Conservation (phyloP, 805 yeast genomes). For the Myxozyma neotropica region DNA sequence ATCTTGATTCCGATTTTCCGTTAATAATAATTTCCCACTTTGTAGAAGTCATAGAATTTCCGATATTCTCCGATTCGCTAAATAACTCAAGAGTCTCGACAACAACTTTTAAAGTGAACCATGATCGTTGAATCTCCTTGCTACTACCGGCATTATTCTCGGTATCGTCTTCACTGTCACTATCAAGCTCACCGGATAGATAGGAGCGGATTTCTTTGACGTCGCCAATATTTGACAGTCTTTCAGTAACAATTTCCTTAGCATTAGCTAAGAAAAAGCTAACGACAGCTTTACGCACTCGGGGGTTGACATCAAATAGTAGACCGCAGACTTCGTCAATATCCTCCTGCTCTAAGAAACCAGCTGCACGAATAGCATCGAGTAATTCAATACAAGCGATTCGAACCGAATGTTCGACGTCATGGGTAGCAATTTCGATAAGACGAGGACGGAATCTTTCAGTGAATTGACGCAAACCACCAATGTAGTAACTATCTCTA, state of each 20-base stretch:
- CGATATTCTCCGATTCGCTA: conserved; percentile 14
- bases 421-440: conserved; percentile 61
- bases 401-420: conserved; percentile 59
- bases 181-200: conserved; percentile 7
- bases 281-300: conserved; percentile 52
- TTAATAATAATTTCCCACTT: conserved; percentile 9
- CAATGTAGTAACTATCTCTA: conserved; percentile 49
- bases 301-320: conserved; percentile 43
- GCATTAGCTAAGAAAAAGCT: conserved; percentile 50
- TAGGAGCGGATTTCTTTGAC: conserved; percentile 11
- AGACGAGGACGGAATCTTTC: conserved; percentile 69
- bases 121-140: conserved; percentile 3
- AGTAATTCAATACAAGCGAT: conserved; percentile 55
- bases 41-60: conserved; percentile 12
- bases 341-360: conserved; percentile 66
- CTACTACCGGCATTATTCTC: neutral
- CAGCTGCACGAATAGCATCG: conserved; percentile 57
- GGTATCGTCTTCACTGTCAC: conserved; percentile 23
- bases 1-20: conserved; percentile 24
- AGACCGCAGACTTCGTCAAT: conserved; percentile 50
- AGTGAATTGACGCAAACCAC: conserved; percentile 76
- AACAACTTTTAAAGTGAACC: conserved; percentile 24
- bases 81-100: conserved; percentile 20
- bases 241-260: conserved; percentile 38
- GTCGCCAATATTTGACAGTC: conserved; percentile 16